Percentiles rank a stretch among this genome's conserved stretches.
Evolutionary conservation across 352 stramenopile genomes (phyloP).

Genomic region (Phytophthora pistaciae): DNA sequence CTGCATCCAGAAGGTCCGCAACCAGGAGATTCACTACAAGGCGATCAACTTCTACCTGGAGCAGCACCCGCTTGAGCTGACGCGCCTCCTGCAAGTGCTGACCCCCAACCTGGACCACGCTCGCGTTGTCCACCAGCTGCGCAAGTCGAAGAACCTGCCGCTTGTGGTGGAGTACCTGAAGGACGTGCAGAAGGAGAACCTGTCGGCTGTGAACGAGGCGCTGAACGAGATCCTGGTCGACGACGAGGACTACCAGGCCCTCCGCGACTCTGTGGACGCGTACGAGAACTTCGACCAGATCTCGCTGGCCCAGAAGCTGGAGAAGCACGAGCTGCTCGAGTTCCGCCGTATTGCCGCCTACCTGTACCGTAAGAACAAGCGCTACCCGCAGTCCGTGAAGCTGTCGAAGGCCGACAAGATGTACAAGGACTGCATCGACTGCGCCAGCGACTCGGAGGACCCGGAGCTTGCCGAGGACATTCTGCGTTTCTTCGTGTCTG

Average conservation of each 20-base stretch:
- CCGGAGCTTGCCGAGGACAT: conserved; percentile 97
- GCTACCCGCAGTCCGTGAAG: conserved; percentile 97
- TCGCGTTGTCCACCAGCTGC: conserved; percentile 98
- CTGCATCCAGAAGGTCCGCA: conserved; percentile 99
- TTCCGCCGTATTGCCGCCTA: conserved; percentile 99
- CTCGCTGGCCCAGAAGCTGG: conserved; percentile 97
- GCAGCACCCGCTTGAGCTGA: conserved; percentile 97
- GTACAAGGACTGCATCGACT: conserved; percentile 99
- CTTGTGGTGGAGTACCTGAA: conserved; percentile 99
- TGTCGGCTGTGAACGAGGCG: conserved; percentile 99
- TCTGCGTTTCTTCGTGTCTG: conserved; percentile 99
- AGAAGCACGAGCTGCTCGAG: conserved; percentile 99
- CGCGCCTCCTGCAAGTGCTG: conserved; percentile 97
- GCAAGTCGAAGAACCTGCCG: conserved; percentile 97
- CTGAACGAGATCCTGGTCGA: conserved; percentile 97
- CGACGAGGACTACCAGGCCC: conserved; percentile 98
- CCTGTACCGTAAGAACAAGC: conserved; percentile 99
- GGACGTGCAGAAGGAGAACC: conserved; percentile 98
- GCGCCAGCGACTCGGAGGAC: conserved; percentile 96
- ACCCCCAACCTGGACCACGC: conserved; percentile 99
- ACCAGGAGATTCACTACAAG: conserved; percentile 99
- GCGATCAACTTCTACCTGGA: conserved; percentile 99
- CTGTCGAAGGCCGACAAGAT: conserved; percentile 99
- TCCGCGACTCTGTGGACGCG: conserved; percentile 98
- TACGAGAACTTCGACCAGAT: conserved; percentile 99